Base-by-base conservation (phyloP, 331 rosid genomes). In the Malus hybrid region DNA sequence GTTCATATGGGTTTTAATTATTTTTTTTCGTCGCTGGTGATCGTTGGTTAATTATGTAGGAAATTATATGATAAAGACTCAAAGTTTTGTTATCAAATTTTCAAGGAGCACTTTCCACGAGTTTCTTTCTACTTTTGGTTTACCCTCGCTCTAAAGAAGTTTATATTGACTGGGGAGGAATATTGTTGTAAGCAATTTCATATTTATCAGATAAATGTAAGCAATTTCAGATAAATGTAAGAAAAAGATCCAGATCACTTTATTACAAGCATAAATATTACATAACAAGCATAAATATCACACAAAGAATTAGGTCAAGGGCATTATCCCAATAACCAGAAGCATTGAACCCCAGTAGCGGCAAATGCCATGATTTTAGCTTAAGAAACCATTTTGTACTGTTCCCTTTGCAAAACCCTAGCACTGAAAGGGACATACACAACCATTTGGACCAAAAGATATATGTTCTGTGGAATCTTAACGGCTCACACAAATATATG, bases 311-410 rank as follows among this genome's bases (percentile, higher is more conserved):
- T 79, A 74, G 78, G 82, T 10, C 33, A 36, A 5, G 44, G 32
- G 68, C 22, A 24, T 36, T 46, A 60, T 11, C 32, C 22, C 28
- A 13, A 36, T 59, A 61, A 52, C 32, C 67, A 73, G 70, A 79
- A 78, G 64, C 88, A 81, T 67, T 85, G 81, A 85, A 78, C 72
- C 81, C 19, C 79, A 71, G 39, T 28, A 4, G 4, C 1, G 46
- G 46, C 31, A 67, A 76, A 64, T 34, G 55, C 73, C 79, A 66
- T 74, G 76, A 78, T 65, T 80, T 12, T 63, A 62, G 46, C 86
- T 77, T 67, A 68, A 82, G 54, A 50, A 72, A 80, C 84, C 84
- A 74, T 76, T 36, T 65, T 20, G 57, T 52, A 52, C 39, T 63
- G 83, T 71, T 62, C 48, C 81, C 65, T 48, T 29, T 68, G 65